Evolutionary conservation across 768 basidiomycete species (phyloP).

Genomic region (Mycena indigotica): DNA sequence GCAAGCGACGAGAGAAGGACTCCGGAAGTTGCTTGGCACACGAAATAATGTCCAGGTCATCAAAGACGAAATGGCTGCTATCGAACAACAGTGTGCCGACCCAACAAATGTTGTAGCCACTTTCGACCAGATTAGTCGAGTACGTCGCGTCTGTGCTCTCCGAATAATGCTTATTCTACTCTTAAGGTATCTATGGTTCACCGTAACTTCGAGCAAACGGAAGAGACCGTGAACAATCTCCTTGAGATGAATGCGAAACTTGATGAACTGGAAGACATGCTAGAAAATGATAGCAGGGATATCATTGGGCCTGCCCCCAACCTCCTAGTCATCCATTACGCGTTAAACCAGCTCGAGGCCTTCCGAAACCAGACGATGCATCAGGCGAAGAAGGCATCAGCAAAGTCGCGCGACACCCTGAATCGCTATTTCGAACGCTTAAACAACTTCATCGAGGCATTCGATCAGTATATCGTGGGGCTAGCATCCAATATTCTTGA

Average conservation of each 20-base stretch:
- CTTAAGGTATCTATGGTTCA: conserved; percentile 91
- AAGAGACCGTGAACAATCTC: conserved; percentile 93
- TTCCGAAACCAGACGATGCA: conserved; percentile 96
- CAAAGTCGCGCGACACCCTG: conserved; percentile 66
- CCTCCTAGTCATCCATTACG: conserved; percentile 87
- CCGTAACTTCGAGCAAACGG: conserved; percentile 90
- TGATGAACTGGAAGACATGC: conserved; percentile 74
- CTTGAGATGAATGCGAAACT: conserved; percentile 90
- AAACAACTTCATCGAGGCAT: conserved; percentile 74
- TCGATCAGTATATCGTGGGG: conserved; percentile 82
- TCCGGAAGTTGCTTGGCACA: conserved; percentile 78
- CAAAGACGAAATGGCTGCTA: conserved; percentile 82
- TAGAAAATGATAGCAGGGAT: conserved; percentile 71
- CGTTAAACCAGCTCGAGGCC: conserved; percentile 87
- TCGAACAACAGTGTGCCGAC: conserved; percentile 77
- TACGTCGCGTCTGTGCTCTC: conserved; percentile 40
- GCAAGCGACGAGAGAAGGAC: conserved; percentile 84
- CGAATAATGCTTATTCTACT: not conserved
- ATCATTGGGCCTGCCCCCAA: conserved; percentile 88
- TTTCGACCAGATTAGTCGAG: conserved; percentile 95
- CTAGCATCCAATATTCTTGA: conserved; percentile 76
- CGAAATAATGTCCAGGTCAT: conserved; percentile 76
- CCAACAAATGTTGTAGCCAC: conserved; percentile 77
- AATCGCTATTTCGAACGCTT: conserved; percentile 84
- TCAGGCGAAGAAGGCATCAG: conserved; percentile 82